Percentiles rank a stretch among this genome's conserved stretches.
These are phyloP conservation scores for Colletotrichum costaricense DNA, from an alignment of 2,329 filamentous ascomycete genomes.

Conservation along the genomic window DNA sequence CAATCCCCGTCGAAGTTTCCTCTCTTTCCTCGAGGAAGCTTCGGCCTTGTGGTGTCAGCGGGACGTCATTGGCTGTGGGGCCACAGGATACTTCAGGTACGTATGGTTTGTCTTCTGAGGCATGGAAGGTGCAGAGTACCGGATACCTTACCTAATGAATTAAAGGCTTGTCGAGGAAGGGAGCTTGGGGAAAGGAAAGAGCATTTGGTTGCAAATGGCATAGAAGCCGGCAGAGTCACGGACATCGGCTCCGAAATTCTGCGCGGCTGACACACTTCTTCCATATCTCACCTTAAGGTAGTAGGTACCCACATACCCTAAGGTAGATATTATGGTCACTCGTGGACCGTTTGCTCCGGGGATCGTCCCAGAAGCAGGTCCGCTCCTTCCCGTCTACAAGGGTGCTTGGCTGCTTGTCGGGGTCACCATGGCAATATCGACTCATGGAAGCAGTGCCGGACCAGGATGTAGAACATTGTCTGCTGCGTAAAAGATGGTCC, in stretches of 20 bases:
- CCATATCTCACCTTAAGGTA: too few relatives aligned
- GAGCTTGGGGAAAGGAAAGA: not conserved
- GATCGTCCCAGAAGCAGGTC: not conserved
- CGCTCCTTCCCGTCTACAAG: slow-evolving; percentile 13
- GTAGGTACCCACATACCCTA: too few relatives aligned
- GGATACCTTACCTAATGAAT: not conserved
- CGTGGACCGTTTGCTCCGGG: slow-evolving; percentile 31
- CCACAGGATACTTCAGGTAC: not conserved
- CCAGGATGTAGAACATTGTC: not conserved
- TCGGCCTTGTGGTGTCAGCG: slow-evolving; percentile 26
- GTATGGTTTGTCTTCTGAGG: not conserved
- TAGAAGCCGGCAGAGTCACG: slow-evolving; percentile 8
- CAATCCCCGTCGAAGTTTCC: not conserved
- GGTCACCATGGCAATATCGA: not conserved
- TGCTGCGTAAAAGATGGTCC: not conserved
- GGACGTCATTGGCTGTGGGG: slow-evolving; percentile 29
- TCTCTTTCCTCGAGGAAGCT: not conserved
- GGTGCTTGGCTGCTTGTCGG: not conserved
- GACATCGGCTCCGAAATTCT: slow-evolving; percentile 1
- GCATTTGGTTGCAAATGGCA: not conserved
- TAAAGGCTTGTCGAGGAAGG: not conserved
- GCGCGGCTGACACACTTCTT: not conserved
- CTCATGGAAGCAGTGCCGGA: not conserved
- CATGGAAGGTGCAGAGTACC: too few relatives aligned
- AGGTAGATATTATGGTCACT: not conserved